Evolutionary conservation across 345 rosid species (phyloP), one percentile per base, ranked within the genome.

Genomic region (Bruguiera sexangula): DNA sequence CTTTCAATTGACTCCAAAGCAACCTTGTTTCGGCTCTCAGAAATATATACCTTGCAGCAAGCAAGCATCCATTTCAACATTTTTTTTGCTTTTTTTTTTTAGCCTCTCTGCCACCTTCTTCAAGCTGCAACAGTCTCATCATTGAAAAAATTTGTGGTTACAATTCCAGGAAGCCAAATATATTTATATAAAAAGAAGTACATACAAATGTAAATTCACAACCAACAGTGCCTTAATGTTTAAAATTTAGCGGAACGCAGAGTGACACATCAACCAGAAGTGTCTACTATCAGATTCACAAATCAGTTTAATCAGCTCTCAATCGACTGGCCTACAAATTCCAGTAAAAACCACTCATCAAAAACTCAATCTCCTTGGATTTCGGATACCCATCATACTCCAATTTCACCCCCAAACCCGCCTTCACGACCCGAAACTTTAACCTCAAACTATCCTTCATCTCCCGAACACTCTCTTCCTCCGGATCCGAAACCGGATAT

Each of bases 41-140:
- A 94, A 68, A 91, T 84, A 79, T 91, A 94, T 26, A 91, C 85
- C 77, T 94, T 88, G 75, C 97, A 87, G 79, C 98, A 89, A 61
- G 84, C 86, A 79, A 94, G 89, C 83, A 87, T 77, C 75, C 68
- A 66, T 78, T 80, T 88, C 80, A 80, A 76, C 95, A 94, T 93
- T 66, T 55, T 79, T 43, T 75, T 34, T 34, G 0, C 0, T 0
- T 27, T 27, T 27, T 27, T 26, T 31, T 31, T 31, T 4, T 3
- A 31, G 75, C 70, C 70, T 69, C 78, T 66, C 30, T 63, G 46
- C 71, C 34, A 32, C 71, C 72, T 69, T 65, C 62, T 26, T 1
- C 32, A 5, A 55, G 46, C 6, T 53, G 24, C 51, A 65, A 22
- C 15, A 55, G 60, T 21, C 27, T 3, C 30, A 8, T 24, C 30